Percentiles rank a stretch among this genome's conserved stretches.
phyloP scores from a whole-genome alignment of 2,329 filamentous ascomycete species.

The Cytospora chrysosperma region DNA sequence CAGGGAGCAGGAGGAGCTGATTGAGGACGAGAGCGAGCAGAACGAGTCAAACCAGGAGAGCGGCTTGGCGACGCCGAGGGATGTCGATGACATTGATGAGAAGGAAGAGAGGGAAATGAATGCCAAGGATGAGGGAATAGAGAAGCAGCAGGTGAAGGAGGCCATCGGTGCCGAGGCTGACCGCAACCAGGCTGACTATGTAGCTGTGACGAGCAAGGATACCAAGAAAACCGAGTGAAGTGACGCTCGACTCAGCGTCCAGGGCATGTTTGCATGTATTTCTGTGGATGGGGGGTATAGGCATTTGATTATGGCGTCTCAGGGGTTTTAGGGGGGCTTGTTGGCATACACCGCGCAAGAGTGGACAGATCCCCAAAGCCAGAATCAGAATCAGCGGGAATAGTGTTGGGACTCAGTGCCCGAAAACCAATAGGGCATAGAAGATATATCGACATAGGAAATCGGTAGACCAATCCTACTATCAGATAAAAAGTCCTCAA shows the following conservation, averaged over 20 bases:
- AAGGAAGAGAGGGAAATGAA: slow-evolving; percentile 68
- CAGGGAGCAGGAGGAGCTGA: slow-evolving; percentile 97
- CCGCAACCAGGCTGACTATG: slow-evolving; percentile 40
- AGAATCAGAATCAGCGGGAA: slow-evolving; percentile 1
- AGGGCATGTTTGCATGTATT: background rate
- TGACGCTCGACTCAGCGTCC: background rate
- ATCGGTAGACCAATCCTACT: slow-evolving; percentile 19
- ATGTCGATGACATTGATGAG: slow-evolving; percentile 91
- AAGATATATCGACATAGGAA: slow-evolving; percentile 17
- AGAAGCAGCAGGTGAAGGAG: slow-evolving; percentile 51
- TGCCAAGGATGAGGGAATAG: slow-evolving; percentile 40
- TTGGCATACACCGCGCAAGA: slow-evolving; percentile 6
- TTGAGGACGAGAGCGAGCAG: slow-evolving; percentile 95
- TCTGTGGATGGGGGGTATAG: background rate
- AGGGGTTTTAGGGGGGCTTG: background rate
- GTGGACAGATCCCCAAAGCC: background rate
- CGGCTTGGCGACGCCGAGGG: slow-evolving; percentile 73
- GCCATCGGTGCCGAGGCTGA: slow-evolving; percentile 58
- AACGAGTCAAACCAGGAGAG: slow-evolving; percentile 75
- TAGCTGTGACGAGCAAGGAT: slow-evolving; percentile 34
- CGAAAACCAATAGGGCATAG: slow-evolving; percentile 9
- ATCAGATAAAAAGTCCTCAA: background rate
- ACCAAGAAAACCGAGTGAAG: slow-evolving; percentile 38
- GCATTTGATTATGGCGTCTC: slow-evolving; percentile 9
- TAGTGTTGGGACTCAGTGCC: background rate